Percentiles rank a stretch among this genome's conserved stretches.
These are phyloP conservation scores for Eucalyptus regnans DNA, from an alignment of 345 rosid genomes.

Conservation along the genomic window DNA sequence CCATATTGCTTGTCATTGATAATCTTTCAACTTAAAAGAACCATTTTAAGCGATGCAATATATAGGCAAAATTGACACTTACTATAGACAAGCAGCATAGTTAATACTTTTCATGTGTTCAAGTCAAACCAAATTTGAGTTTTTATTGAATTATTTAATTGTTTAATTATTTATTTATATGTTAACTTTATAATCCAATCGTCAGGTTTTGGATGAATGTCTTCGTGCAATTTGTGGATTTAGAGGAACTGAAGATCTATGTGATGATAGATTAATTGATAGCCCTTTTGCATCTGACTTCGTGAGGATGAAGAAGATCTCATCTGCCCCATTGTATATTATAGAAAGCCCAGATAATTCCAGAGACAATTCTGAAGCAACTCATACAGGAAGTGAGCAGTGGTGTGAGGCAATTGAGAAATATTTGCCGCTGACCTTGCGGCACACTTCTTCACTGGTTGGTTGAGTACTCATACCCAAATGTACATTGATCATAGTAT, in stretches of 20 bases:
- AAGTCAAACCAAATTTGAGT: not conserved
- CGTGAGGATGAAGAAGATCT: slow-evolving; percentile 53
- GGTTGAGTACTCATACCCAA: slow-evolving; percentile 12
- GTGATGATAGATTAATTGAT: slow-evolving; percentile 52
- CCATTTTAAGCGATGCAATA: not conserved
- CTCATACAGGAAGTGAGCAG: slow-evolving; percentile 41
- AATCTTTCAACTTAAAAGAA: not conserved
- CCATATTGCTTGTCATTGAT: not conserved
- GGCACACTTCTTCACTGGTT: slow-evolving; percentile 70
- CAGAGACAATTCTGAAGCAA: slow-evolving; percentile 21
- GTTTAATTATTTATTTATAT: not conserved
- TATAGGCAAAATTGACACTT: not conserved
- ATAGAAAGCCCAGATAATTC: slow-evolving; percentile 20
- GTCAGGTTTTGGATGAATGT: slow-evolving; percentile 83
- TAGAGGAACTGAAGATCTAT: slow-evolving; percentile 82
- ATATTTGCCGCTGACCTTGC: slow-evolving; percentile 50
- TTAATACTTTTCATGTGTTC: not conserved
- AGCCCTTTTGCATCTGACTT: slow-evolving; percentile 81
- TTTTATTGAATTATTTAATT: no score
- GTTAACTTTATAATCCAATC: not conserved
- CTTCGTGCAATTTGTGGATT: slow-evolving; percentile 91
- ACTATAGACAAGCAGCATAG: not conserved
- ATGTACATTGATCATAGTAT: not conserved
- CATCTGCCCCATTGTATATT: slow-evolving; percentile 88
- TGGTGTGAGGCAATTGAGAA: slow-evolving; percentile 73